phyloP scores from a whole-genome alignment of 208 protist genomes.

The Naegleria fowleri region DNA sequence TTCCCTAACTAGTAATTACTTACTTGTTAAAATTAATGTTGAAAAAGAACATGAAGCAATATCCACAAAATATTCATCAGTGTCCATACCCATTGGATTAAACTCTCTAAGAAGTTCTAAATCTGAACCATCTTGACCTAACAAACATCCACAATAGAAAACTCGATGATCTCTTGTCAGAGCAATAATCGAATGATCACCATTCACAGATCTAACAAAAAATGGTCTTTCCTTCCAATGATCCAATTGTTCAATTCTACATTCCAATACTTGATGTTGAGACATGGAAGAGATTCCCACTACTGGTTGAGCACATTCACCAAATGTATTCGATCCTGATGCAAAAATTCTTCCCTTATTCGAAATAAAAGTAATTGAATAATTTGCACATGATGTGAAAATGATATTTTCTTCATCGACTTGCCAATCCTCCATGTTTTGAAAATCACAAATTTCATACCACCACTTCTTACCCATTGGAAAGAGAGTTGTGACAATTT shows the following conservation, averaged over 20 bases:
- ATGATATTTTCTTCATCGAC: neutral
- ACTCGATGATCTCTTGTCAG: neutral
- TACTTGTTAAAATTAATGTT: neutral
- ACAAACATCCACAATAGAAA: neutral
- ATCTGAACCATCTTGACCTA: neutral
- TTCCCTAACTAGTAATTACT: no score
- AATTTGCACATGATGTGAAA: neutral
- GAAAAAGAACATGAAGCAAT: neutral
- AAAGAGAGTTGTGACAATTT: no score
- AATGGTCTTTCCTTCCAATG: neutral
- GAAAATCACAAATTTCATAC: no score
- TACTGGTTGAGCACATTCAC: neutral
- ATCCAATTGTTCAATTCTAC: neutral
- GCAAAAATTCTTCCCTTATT: neutral
- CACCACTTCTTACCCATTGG: no score
- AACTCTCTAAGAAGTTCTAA: neutral
- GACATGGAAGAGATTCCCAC: no score
- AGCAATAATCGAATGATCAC: neutral
- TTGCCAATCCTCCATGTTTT: neutral
- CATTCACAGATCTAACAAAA: neutral
- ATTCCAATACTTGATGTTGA: neutral
- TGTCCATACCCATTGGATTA: neutral
- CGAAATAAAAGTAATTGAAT: neutral
- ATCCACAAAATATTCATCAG: neutral
- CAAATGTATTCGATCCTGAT: neutral